Base-by-base conservation (phyloP, 495 filamentous ascomycete species). In the Viridothelium virens region DNA sequence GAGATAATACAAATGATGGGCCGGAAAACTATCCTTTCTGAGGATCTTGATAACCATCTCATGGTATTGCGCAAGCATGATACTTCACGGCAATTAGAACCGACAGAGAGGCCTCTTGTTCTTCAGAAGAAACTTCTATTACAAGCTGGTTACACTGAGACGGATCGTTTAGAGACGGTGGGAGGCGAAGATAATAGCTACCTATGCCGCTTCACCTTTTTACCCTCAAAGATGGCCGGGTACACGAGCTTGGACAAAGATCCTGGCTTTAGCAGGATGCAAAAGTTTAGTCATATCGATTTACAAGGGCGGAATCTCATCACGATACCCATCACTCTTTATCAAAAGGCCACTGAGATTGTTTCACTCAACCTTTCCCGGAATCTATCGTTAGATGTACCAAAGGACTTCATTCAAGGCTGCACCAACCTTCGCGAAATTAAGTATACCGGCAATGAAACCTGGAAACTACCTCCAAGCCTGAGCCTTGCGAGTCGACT, bases 161-260 rank as follows among this genome's bases (percentile, higher is more conserved):
- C 85, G 33, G 95, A 99, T 73, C 85, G 84, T 47, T 85, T 97
- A 50, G 93, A 97, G 72, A 94, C 97, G 66, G 86, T 99, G 63
- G 94, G 94, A n/a, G 86, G 94, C 56, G 94, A 99, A 74, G 94
- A 99, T 76, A 95, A 97, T 75, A 93, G 92, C 71, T 97, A 97
- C 70, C 82, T 99, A 6, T 92, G 92, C 71, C 91, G 94, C 7
- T 97, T 97, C 77, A 89, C 91, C 34, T 99, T 97, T 74, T 80
- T 96, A 62, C 91, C 93, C 10, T 89, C 88, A 11, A 89, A 91
- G 67, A 86, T 96, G 71, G 91, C 86, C 74, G 90, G 90, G n/a
- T 92, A 89, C 74, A 84, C 81, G 66, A 89, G 79, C 77, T 77
- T 87, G 14, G 85, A 88, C 66, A 82, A 88, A 66, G 92, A 97